Conservation (phyloP, 2,329 filamentous ascomycete species). For the Cordyceps tenuipes region DNA sequence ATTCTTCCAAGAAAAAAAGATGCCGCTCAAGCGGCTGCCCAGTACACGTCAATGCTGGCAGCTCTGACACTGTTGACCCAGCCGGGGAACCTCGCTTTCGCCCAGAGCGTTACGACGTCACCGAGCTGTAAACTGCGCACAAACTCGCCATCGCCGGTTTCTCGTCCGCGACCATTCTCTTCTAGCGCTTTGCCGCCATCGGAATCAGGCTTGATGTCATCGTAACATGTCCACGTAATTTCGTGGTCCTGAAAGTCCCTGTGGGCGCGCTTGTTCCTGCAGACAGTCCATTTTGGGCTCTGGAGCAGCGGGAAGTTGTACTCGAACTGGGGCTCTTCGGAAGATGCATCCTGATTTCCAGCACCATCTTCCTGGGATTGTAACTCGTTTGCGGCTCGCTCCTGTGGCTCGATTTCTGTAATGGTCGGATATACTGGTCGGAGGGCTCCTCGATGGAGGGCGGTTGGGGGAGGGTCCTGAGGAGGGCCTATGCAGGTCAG, state of each 20-base stretch:
- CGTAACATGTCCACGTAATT: slow-evolving; percentile 46
- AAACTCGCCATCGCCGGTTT: slow-evolving; percentile 45
- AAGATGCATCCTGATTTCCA: background rate
- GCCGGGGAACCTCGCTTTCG: slow-evolving; percentile 43
- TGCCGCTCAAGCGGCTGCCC: slow-evolving; percentile 33
- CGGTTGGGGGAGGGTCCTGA: background rate
- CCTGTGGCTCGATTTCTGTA: slow-evolving; percentile 12
- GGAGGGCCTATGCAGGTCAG: background rate
- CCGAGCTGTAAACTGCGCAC: slow-evolving; percentile 48
- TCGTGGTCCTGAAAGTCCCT: slow-evolving; percentile 30
- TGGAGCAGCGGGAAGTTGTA: slow-evolving; percentile 32
- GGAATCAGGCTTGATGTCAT: slow-evolving; percentile 37
- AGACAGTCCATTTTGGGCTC: slow-evolving; percentile 34
- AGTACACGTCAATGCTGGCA: slow-evolving; percentile 49
- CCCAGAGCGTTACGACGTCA: slow-evolving; percentile 55
- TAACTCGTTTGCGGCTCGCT: slow-evolving; percentile 11
- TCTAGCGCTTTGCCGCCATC: slow-evolving; percentile 30
- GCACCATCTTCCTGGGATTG: background rate
- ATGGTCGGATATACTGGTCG: slow-evolving; percentile 13
- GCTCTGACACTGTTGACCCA: slow-evolving; percentile 46
- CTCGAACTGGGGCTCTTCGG: slow-evolving; percentile 11
- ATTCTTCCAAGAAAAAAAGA: background rate
- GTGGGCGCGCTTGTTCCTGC: slow-evolving; percentile 35
- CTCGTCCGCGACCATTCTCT: slow-evolving; percentile 39
- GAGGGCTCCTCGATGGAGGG: background rate